phyloP scores from a whole-genome alignment of 768 basidiomycete genomes.

The Mycena latifolia region DNA sequence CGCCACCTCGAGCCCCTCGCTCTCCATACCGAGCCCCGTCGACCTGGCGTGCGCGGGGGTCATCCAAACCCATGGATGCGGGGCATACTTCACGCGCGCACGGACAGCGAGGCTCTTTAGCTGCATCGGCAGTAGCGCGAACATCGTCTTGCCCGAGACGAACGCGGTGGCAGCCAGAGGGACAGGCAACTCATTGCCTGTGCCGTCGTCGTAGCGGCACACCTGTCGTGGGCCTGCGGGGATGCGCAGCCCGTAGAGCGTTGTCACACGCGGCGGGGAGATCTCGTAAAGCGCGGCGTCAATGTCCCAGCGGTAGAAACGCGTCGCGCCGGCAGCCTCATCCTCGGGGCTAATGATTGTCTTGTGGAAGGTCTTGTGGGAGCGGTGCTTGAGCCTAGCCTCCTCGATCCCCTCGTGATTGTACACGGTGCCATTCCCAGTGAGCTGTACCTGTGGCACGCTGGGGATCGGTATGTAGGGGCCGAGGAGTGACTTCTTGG shows the following conservation, averaged over 20 bases:
- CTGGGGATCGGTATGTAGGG: slow-evolving; percentile 92
- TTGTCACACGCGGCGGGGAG: slow-evolving; percentile 86
- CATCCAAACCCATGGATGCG: slow-evolving; percentile 95
- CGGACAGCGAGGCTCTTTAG: slow-evolving; percentile 87
- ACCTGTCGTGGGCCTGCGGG: slow-evolving; percentile 75
- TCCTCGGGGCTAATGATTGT: slow-evolving; percentile 79
- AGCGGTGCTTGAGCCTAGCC: slow-evolving; percentile 89
- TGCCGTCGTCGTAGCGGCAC: slow-evolving; percentile 87
- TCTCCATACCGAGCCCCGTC: slow-evolving; percentile 87
- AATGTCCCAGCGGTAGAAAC: slow-evolving; percentile 95
- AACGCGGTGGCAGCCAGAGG: slow-evolving; percentile 92
- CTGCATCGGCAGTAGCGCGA: slow-evolving; percentile 77
- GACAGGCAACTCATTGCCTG: slow-evolving; percentile 84
- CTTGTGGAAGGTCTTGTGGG: slow-evolving; percentile 93
- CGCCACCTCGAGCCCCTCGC: slow-evolving; percentile 79
- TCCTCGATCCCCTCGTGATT: slow-evolving; percentile 85
- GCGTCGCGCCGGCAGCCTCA: slow-evolving; percentile 80
- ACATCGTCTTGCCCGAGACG: slow-evolving; percentile 86
- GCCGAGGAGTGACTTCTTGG: slow-evolving; percentile 85
- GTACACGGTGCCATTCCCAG: slow-evolving; percentile 87
- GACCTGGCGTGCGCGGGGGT: slow-evolving; percentile 76
- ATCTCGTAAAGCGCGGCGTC: slow-evolving; percentile 88
- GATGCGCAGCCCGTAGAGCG: slow-evolving; percentile 82
- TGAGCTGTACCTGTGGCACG: slow-evolving; percentile 91
- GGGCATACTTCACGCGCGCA: slow-evolving; percentile 80